Evolutionary conservation across 768 basidiomycete species (phyloP).

Genomic region (Tylopilus felleus): DNA sequence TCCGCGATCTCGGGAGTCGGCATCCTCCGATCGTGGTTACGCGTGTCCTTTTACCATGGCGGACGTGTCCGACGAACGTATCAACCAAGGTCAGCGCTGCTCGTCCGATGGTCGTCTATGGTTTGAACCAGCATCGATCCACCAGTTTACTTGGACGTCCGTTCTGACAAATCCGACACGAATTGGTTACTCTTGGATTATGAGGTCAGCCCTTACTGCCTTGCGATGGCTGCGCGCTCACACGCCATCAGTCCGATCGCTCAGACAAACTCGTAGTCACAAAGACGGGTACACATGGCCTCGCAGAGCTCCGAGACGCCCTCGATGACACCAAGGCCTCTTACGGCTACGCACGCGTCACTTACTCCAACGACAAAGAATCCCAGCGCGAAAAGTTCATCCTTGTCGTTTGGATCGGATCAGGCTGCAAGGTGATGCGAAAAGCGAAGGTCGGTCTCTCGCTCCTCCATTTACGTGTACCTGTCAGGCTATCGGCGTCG

Average conservation of each 20-base stretch:
- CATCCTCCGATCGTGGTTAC: constrained; percentile 15
- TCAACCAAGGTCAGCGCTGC: constrained; percentile 58
- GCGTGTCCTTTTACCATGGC: constrained; percentile 50
- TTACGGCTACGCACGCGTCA: constrained; percentile 80
- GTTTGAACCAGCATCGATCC: constrained; percentile 15
- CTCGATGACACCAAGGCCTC: constrained; percentile 75
- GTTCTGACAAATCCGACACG: constrained; percentile 78
- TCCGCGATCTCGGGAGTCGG: constrained; percentile 22
- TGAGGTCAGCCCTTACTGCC: constrained; percentile 44
- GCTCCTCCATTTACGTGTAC: constrained; percentile 16
- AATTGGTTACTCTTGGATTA: constrained; percentile 94
- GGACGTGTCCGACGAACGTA: constrained; percentile 71
- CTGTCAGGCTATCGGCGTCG: constrained; percentile 10
- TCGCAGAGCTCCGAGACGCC: constrained; percentile 68
- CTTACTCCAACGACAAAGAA: constrained; percentile 85
- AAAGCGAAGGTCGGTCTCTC: constrained; percentile 70
- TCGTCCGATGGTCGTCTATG: constrained; percentile 1
- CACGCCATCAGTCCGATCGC: constrained; percentile 51
- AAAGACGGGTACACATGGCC: constrained; percentile 74
- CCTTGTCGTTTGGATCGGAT: constrained; percentile 81
- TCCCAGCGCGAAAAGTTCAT: constrained; percentile 87
- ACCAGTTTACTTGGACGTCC: constrained; percentile 83
- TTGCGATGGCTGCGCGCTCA: neutral
- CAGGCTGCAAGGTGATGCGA: constrained; percentile 83
- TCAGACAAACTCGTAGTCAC: constrained; percentile 81